Evolutionary conservation across 1,284 basidiomycete species (phyloP).

Genomic region (Trametes sp.): DNA sequence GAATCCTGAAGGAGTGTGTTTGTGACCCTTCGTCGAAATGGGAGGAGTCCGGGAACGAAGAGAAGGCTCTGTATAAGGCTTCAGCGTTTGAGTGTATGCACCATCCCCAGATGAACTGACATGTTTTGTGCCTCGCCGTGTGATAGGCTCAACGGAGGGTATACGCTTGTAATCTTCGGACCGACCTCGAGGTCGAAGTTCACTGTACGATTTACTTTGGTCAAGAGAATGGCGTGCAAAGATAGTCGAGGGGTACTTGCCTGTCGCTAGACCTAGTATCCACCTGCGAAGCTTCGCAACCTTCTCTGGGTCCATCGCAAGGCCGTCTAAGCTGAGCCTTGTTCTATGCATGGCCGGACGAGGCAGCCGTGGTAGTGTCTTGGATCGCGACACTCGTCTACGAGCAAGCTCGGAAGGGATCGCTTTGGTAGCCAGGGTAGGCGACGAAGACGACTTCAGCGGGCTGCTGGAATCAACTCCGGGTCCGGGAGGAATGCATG

Average conservation of each 20-base stretch:
- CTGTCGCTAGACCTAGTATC: slow-evolving; percentile 83
- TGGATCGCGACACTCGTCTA: slow-evolving; percentile 46
- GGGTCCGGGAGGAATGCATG: slow-evolving; percentile 15
- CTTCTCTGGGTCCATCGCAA: slow-evolving; percentile 56
- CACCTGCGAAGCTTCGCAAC: slow-evolving; percentile 69
- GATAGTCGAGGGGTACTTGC: slow-evolving; percentile 42
- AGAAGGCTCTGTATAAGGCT: slow-evolving; percentile 76
- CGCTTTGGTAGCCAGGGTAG: slow-evolving; percentile 37
- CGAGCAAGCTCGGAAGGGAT: slow-evolving; percentile 22
- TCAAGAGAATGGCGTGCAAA: slow-evolving; percentile 22
- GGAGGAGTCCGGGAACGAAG: slow-evolving; percentile 91
- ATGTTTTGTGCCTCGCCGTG: slow-evolving; percentile 83
- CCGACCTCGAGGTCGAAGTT: slow-evolving; percentile 91
- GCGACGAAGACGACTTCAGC: slow-evolving; percentile 43
- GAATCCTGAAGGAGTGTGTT: slow-evolving; percentile 77
- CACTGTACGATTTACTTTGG: slow-evolving; percentile 53
- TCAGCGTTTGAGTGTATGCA: slow-evolving; percentile 19
- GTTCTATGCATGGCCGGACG: slow-evolving; percentile 25
- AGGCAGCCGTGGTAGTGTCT: slow-evolving; percentile 47
- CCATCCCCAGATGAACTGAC: slow-evolving; percentile 54
- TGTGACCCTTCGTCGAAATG: slow-evolving; percentile 81
- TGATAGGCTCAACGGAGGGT: slow-evolving; percentile 68
- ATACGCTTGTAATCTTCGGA: slow-evolving; percentile 80
- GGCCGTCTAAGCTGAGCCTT: slow-evolving; percentile 36
- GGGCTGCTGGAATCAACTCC: slow-evolving; percentile 15